Evolutionary conservation across 1,284 basidiomycete species (phyloP).

Genomic region (Puccinia hordei): DNA sequence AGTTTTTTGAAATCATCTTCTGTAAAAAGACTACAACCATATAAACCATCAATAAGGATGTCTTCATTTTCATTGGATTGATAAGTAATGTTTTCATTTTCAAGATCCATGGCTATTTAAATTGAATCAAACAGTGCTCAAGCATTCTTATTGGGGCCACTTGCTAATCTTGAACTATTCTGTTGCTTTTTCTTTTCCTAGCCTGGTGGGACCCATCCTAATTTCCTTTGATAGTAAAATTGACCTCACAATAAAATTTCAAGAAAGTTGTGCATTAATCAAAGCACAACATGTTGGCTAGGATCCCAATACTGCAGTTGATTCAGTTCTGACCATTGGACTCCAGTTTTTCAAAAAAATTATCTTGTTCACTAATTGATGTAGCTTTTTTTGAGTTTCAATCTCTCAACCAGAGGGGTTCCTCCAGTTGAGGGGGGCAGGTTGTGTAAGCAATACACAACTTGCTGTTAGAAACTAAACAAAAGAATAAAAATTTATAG

Average conservation of each 20-base stretch:
- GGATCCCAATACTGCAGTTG: constrained; percentile 36
- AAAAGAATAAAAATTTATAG: too few species aligned
- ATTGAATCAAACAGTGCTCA: neutral
- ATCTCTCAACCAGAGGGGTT: neutral
- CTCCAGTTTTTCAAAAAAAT: constrained; percentile 15
- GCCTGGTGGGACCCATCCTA: neutral
- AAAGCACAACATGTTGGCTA: too few species aligned
- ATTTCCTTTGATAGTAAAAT: too few species aligned
- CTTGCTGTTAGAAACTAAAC: neutral
- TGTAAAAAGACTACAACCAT: neutral
- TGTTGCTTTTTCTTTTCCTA: neutral
- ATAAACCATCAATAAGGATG: neutral
- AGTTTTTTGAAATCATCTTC: constrained; percentile 19
- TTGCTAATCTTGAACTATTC: neutral
- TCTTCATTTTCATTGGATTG: neutral
- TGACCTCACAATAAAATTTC: too few species aligned
- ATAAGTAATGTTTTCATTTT: neutral
- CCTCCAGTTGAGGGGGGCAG: neutral
- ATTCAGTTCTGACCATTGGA: constrained; percentile 40
- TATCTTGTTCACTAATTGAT: neutral
- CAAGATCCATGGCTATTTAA: neutral
- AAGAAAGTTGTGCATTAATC: too few species aligned
- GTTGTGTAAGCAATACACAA: too few species aligned
- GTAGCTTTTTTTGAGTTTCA: neutral
- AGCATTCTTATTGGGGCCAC: neutral